Evolutionary conservation across 208 protist genomes (phyloP).

Genomic region (Leishmania tarentolae): DNA sequence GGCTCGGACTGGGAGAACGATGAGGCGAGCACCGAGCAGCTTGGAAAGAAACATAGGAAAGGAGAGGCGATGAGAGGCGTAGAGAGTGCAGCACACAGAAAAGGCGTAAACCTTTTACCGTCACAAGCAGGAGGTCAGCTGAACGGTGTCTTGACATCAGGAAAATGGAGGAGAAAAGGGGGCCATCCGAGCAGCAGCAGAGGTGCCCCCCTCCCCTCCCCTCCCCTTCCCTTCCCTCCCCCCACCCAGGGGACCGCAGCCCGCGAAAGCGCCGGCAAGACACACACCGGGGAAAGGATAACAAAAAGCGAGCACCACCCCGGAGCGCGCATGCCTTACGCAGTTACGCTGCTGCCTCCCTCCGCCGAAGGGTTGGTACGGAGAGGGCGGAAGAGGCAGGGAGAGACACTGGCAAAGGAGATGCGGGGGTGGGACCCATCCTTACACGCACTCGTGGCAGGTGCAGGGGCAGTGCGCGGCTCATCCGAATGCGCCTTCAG

Average conservation of each 20-base stretch:
- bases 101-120: background rate
- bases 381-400: background rate
- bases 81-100: background rate
- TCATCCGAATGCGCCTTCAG: background rate
- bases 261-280: background rate
- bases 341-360: background rate
- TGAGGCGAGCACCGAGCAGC: background rate
- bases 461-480: background rate
- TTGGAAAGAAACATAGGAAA: background rate
- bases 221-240: no score
- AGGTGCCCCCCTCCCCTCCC: background rate
- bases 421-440: background rate
- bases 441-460: background rate
- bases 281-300: background rate
- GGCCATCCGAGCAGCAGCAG: background rate
- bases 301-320: background rate
- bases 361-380: background rate
- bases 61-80: background rate
- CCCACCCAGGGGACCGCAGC: no score
- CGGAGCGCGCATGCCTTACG: background rate
- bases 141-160: background rate
- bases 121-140: background rate
- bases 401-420: background rate
- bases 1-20: background rate
- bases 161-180: background rate